Percentiles rank a stretch among this genome's conserved stretches.
These are phyloP conservation scores for Penicillium nordicum DNA, from an alignment of 2,329 filamentous ascomycete species.

Conservation along the genomic window DNA sequence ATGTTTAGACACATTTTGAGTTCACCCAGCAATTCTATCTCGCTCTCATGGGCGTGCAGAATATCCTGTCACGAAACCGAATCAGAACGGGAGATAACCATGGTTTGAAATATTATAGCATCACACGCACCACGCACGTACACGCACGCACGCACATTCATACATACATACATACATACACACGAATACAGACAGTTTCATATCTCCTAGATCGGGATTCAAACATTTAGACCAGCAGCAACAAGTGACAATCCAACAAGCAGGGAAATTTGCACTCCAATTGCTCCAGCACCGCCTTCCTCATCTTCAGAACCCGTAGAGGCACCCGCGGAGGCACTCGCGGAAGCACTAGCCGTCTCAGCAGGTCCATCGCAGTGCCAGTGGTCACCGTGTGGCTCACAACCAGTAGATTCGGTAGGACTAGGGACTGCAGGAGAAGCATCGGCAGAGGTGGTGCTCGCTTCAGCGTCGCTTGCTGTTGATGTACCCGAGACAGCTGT, in stretches of 20 bases:
- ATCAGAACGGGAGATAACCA: not conserved
- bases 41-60: not conserved
- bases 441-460: not conserved
- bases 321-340: not conserved
- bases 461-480: not conserved
- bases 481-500: not conserved
- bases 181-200: not conserved
- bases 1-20: not conserved
- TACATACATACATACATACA: not conserved
- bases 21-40: not conserved
- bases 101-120: not conserved
- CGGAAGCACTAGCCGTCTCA: not conserved
- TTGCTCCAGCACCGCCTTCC: not conserved
- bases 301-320: not conserved
- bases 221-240: not conserved
- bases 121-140: not conserved
- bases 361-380: slow-evolving; percentile 24
- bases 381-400: slow-evolving; percentile 22
- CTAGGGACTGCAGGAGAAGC: slow-evolving; percentile 15
- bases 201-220: not conserved
- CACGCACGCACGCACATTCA: not conserved
- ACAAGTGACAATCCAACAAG: not conserved
- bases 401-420: slow-evolving; percentile 23
- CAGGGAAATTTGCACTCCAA: not conserved
- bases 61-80: not conserved